Evolutionary conservation across 768 basidiomycete species (phyloP), one percentile per base, ranked within the genome.

Genomic region (Mycena filopes): DNA sequence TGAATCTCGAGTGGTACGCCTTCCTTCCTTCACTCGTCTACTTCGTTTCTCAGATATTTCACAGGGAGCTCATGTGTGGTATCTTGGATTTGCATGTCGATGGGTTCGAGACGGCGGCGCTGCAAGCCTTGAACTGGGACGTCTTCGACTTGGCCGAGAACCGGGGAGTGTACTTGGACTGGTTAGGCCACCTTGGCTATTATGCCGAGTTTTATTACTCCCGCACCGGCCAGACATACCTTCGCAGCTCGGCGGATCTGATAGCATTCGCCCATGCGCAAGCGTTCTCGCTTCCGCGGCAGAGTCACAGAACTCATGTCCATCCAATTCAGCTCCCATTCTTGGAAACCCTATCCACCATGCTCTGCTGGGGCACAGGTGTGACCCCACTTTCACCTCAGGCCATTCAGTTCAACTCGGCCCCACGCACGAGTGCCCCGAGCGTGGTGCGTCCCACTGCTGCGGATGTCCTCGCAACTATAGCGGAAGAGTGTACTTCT

Each of bases 61-160:
- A 13, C 38, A 66, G 64, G 64, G n/a, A 66, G 25, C n/a, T 43
- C 0, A 43, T 65, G 41, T 66, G 64, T 40, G 64, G 31, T 43
- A 55, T 66, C 7, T 58, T 41, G 9, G 54, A 66, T 21, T 48
- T n/a, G 20, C 12, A 55, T 31, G 64, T 66, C 31, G 58, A 55
- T 36, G 40, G 45, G 13, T 42, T 66, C 18, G 64, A 66, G 40
- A 33, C 16, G 41, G 36, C 49, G 6, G 63, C 33, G 20, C 7
- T 65, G 21, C 21, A 20, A 31, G 58, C 64, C 28, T 55, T 66
- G 57, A 59, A 60, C 41, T 51, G 57, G 23, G 58, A 66, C 23
- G 43, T 55, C 21, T 66, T 60, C 29, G 64, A 66, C 53, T 55
- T 66, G 64, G 29, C 46, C n/a, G 18, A 60, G 13, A 50, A 66